Base-by-base conservation (phyloP, 2,329 filamentous ascomycete genomes). In the Aspergillus amoenus region DNA sequence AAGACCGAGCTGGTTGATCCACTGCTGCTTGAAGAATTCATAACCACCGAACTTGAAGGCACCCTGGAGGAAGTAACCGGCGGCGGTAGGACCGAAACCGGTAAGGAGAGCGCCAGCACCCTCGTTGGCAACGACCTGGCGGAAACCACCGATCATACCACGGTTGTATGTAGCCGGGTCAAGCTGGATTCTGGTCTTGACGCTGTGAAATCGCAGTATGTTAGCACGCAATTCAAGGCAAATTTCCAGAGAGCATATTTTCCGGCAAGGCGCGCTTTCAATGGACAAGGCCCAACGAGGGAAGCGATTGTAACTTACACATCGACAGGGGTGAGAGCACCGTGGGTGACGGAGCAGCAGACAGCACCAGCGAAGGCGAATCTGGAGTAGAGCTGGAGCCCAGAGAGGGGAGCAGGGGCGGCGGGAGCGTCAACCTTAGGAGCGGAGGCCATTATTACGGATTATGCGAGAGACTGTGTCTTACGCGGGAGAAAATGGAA, bases 311-410 rank as follows among this genome's bases (percentile, higher is more conserved):
- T 22, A 61, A 90, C 93, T 80, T 94, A 97, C 93, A 99, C 94
- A 90, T 99, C 94, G 79, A 99, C 92, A 75, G 94, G 94, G 69
- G 94, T 99, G 72, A 97, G 88, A 74, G 85, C 89, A 79, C 93
- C 94, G 86, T 99, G 94, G 75, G 94, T 99, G 81, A 97, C 82
- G 70, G 93, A 94, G 81, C 94, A 99, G 88, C 94, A 97, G 84
- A 97, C 82, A 71, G 94, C 94, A 81, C 94, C 94, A 72, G 94
- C 93, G 72, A 99, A 89, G 81, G 94, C 93, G 83, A 97, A 97
- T 80, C 91, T 87, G 71, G 91, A 90, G 88, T 97, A 97, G 70
- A 99, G 90, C 60, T 77, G 81, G 67, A 92, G 47, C 62, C 87
- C 86, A 67, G 76, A 81, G 65, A 86, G 82, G 61, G 62, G 45